Evolutionary conservation across 495 filamentous ascomycete species (phyloP).

Genomic region (Aspergillus ellipticus): DNA sequence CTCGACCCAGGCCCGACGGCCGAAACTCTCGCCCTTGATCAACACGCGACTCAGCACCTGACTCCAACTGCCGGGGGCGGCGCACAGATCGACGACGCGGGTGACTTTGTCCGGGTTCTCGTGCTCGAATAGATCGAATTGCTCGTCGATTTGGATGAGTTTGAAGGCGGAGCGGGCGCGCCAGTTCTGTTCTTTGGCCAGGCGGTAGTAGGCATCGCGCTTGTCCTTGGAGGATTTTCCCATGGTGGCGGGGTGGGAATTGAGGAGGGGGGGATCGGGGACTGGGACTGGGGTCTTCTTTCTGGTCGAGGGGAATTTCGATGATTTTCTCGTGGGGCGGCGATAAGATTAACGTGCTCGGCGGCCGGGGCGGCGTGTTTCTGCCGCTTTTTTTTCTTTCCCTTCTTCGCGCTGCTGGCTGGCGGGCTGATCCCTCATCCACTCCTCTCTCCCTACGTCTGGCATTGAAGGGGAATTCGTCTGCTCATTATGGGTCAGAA

Average conservation of each 20-base stretch:
- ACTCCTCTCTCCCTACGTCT: too few relatives aligned
- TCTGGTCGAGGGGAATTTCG: slow-evolving; percentile 10
- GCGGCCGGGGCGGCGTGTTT: slow-evolving; percentile 30
- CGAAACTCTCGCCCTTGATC: slow-evolving; percentile 88
- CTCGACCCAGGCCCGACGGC: slow-evolving; percentile 77
- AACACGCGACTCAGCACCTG: slow-evolving; percentile 91
- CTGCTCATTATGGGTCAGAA: slow-evolving; percentile 38
- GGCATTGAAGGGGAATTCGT: background rate
- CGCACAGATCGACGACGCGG: slow-evolving; percentile 94
- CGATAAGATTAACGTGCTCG: slow-evolving; percentile 32
- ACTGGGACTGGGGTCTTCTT: too few relatives aligned
- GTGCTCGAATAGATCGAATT: slow-evolving; percentile 85
- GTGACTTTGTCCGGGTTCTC: slow-evolving; percentile 61
- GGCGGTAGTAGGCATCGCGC: slow-evolving; percentile 93
- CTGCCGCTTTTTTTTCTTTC: slow-evolving; percentile 39
- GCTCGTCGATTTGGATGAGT: slow-evolving; percentile 90
- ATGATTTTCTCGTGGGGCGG: slow-evolving; percentile 30
- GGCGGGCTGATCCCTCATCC: background rate
- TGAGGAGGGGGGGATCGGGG: background rate
- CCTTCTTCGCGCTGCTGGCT: background rate
- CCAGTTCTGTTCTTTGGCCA: slow-evolving; percentile 98
- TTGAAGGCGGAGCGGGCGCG: slow-evolving; percentile 96
- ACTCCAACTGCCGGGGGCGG: slow-evolving; percentile 93
- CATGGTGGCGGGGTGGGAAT: slow-evolving; percentile 49
- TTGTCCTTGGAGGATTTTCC: slow-evolving; percentile 99